These are phyloP conservation scores for Melanogaster broomeanus DNA, from an alignment of 768 basidiomycete species.

Conservation along the genomic window DNA sequence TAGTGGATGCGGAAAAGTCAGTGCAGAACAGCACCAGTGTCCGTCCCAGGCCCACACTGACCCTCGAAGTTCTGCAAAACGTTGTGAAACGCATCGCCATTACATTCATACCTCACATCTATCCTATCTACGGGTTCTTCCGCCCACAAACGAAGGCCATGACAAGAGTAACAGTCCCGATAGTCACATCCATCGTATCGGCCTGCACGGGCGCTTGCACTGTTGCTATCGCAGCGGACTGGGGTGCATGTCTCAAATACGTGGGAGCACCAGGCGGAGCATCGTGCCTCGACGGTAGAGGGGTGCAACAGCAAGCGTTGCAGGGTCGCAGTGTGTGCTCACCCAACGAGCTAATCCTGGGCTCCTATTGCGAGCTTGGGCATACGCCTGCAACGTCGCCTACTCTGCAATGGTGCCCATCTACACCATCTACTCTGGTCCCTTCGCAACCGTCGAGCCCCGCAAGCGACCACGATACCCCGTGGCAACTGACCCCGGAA, in stretches of 20 bases:
- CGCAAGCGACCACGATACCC: not conserved
- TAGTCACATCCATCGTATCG: constrained; percentile 25
- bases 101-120: constrained; percentile 21
- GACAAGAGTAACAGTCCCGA: constrained; percentile 20
- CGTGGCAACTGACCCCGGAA: not conserved
- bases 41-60: not conserved
- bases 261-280: not conserved
- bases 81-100: constrained; percentile 41
- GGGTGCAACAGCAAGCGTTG: no score
- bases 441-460: constrained; percentile 30
- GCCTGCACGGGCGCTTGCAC: constrained; percentile 36
- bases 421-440: constrained; percentile 14
- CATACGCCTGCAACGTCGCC: not conserved
- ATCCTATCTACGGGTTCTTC: not conserved
- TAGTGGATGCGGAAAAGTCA: not conserved
- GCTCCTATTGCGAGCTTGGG: constrained; percentile 6
- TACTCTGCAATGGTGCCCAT: constrained; percentile 5
- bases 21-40: not conserved
- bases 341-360: constrained; percentile 6
- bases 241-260: constrained; percentile 1
- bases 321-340: not conserved
- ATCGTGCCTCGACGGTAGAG: not conserved
- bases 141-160: constrained; percentile 14
- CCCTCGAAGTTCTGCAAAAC: constrained; percentile 27
- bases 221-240: constrained; percentile 26